Base-by-base conservation (phyloP, 805 yeast species). In the Candida sithepensis region DNA sequence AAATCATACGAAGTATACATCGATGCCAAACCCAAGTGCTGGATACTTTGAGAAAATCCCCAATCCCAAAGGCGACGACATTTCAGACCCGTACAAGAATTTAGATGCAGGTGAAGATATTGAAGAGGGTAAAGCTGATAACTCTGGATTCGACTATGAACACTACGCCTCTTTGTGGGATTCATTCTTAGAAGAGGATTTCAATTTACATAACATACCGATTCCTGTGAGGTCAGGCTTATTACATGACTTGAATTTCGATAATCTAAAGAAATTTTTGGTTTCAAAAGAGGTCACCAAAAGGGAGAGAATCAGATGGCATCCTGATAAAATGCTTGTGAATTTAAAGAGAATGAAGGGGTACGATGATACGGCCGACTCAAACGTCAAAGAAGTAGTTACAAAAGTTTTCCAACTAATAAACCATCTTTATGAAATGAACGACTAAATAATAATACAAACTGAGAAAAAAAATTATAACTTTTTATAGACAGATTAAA, bases 291-390 rank as follows among this genome's bases (percentile, higher is more conserved):
- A 54, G 5, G 51, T 64, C 9, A 49, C 70, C 21, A 79, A 74
- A 48, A 54, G 49, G 24, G 89, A 84, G 54, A 60, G 89, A 46
- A 61, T 83, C 5, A 64, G 78, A 51, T 84, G 89, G 89, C 90
- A 84, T 59, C 90, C 90, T 1, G 90, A 84, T 57, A 76, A 74
- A 56, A 77, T 84, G 82, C 56, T 56, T 3, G 36, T 33, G 50
- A 60, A 47, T 33, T 58, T 48, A 21, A 50, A 46, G 14, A 20
- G 34, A 14, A 16, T 24, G 26, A 40, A 44, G 12, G 47, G 44
- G 21, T 14, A 14, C 9, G 39, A 44, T 24, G 45, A 40, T 1
- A 33, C 18, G 5, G 20, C 22, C 5, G 26, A 33, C 4, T 8
- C 13, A 5, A 45, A 44, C 4, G 41, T 50, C 7, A 47, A 51